These are phyloP conservation scores for Anacardium occidentale DNA, from an alignment of 345 rosid species.

Conservation along the genomic window DNA sequence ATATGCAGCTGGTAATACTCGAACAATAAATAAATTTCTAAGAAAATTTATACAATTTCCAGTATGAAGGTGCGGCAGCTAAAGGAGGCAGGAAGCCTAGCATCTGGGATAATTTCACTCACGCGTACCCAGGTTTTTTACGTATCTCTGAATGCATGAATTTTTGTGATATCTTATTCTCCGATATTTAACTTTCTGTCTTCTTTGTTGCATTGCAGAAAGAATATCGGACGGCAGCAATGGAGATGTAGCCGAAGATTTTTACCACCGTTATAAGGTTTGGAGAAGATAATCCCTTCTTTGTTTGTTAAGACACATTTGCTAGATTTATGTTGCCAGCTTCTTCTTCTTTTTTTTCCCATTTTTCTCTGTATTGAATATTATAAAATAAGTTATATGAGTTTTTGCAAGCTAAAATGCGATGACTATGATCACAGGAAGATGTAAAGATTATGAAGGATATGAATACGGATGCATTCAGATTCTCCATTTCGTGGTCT, in stretches of 20 bases:
- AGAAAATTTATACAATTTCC: background rate
- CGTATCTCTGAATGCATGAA: too few species aligned
- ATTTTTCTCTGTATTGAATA: too few species aligned
- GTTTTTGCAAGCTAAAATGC: too few species aligned
- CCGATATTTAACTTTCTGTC: too few species aligned
- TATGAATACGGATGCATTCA: slow-evolving; percentile 48
- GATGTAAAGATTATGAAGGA: slow-evolving; percentile 53
- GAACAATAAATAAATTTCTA: too few species aligned
- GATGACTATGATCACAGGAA: slow-evolving; percentile 28
- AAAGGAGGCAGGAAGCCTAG: slow-evolving; percentile 15
- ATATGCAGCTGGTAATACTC: too few species aligned
- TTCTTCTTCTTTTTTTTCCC: too few species aligned
- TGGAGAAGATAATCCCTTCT: background rate
- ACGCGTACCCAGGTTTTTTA: slow-evolving; percentile 10
- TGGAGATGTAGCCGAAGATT: slow-evolving; percentile 25
- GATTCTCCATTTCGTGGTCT: slow-evolving; percentile 45
- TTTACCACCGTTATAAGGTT: slow-evolving; percentile 31
- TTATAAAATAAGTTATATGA: too few species aligned
- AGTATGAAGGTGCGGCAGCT: slow-evolving; percentile 21
- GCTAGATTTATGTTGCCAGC: too few species aligned
- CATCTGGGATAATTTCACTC: slow-evolving; percentile 21
- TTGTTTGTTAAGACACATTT: slow-evolving; percentile 26
- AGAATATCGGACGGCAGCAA: background rate
- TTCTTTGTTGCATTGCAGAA: background rate
- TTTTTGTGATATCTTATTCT: too few species aligned